These are phyloP conservation scores for Epichloe uncinata DNA, from an alignment of 2,329 filamentous ascomycete species.

Conservation along the genomic window DNA sequence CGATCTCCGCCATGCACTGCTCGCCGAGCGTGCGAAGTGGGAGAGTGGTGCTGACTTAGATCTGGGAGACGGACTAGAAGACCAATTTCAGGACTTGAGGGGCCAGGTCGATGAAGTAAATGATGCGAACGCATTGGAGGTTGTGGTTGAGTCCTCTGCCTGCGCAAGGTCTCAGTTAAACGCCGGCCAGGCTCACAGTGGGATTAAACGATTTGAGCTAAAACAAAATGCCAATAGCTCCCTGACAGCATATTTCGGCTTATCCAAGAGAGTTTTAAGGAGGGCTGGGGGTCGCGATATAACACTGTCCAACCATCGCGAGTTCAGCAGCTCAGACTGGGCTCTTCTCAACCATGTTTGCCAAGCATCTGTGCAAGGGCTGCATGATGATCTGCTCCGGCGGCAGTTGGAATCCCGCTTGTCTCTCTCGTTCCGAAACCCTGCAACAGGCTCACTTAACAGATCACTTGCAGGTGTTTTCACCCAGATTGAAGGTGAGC, in stretches of 20 bases:
- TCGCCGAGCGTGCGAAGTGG: slow-evolving; percentile 57
- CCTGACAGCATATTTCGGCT: slow-evolving; percentile 32
- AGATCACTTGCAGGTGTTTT: slow-evolving; percentile 41
- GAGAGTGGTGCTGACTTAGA: slow-evolving; percentile 39
- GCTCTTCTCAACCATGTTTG: slow-evolving; percentile 37
- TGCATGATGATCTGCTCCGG: slow-evolving; percentile 33
- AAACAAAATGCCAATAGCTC: slow-evolving; percentile 29
- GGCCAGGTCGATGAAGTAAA: slow-evolving; percentile 9
- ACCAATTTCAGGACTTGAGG: slow-evolving; percentile 13
- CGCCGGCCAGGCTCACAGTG: slow-evolving; percentile 2
- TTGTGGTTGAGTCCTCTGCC: slow-evolving; percentile 4
- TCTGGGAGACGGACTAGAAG: slow-evolving; percentile 22
- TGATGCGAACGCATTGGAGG: neutral
- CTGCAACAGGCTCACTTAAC: slow-evolving; percentile 15
- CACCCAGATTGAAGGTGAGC: slow-evolving; percentile 43
- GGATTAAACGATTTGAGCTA: slow-evolving; percentile 18
- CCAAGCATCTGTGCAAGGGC: slow-evolving; percentile 39
- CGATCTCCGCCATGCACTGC: slow-evolving; percentile 45
- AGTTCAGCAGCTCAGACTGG: slow-evolving; percentile 31
- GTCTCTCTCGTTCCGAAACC: slow-evolving; percentile 29
- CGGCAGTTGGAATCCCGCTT: slow-evolving; percentile 29
- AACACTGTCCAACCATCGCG: slow-evolving; percentile 30
- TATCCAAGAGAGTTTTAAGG: slow-evolving; percentile 36
- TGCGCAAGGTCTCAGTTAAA: slow-evolving; percentile 3
- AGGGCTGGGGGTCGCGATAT: slow-evolving; percentile 37